phyloP scores from a whole-genome alignment of 2,329 filamentous ascomycete genomes.

The Xylaria sp. region DNA sequence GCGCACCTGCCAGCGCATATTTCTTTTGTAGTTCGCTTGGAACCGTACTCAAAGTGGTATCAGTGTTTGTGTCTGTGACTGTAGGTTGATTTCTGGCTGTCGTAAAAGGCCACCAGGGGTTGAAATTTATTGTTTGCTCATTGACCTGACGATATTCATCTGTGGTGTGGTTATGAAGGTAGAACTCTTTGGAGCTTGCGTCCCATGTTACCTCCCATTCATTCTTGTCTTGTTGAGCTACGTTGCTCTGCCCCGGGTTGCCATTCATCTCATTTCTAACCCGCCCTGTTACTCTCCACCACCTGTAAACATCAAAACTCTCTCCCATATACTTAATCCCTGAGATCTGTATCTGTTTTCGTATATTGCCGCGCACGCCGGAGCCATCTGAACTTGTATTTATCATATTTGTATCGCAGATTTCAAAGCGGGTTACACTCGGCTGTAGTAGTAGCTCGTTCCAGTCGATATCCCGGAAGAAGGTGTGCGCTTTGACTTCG shows the following conservation, averaged over 20 bases:
- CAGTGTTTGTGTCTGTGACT: background rate
- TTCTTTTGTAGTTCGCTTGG: too few relatives aligned
- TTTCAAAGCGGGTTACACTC: background rate
- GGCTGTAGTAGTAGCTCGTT: background rate
- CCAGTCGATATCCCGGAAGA: conserved; percentile 3
- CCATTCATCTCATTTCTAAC: background rate
- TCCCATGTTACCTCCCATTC: background rate
- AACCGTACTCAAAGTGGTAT: too few relatives aligned
- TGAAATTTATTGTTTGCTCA: background rate
- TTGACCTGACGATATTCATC: background rate
- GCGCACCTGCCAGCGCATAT: too few relatives aligned
- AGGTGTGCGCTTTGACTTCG: background rate
- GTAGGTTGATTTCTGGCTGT: background rate
- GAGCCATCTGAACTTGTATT: background rate
- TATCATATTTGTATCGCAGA: too few relatives aligned
- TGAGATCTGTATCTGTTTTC: background rate
- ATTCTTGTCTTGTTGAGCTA: background rate
- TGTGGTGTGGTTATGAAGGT: background rate
- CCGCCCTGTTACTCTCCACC: background rate
- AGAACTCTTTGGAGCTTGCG: background rate
- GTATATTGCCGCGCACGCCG: background rate
- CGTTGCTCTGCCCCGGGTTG: background rate
- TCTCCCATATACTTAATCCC: background rate
- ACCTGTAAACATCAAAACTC: background rate
- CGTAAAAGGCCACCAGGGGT: background rate